These are phyloP conservation scores for Ceratobasidium sp. DNA, from an alignment of 1,284 basidiomycete genomes.

Conservation along the genomic window DNA sequence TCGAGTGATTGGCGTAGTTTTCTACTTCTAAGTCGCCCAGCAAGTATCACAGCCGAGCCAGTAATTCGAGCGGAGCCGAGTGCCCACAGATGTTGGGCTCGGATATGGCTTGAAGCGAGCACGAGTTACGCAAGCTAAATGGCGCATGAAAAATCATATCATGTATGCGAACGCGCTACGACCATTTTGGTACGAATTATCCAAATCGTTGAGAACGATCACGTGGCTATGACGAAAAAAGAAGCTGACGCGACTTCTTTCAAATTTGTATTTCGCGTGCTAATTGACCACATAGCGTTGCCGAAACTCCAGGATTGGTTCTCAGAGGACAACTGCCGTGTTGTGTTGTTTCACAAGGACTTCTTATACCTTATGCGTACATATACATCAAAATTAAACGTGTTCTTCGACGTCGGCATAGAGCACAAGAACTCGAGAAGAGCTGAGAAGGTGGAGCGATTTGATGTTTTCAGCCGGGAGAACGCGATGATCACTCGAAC, in stretches of 20 bases:
- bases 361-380: constrained; percentile 4
- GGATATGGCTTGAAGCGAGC: background rate
- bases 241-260: constrained; percentile 9
- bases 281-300: background rate
- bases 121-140: background rate
- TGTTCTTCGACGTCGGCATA: background rate
- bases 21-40: background rate
- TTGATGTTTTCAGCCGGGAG: background rate
- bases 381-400: background rate
- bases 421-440: constrained; percentile 1
- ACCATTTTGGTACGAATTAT: background rate
- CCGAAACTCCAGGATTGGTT: constrained; percentile 6
- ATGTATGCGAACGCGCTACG: background rate
- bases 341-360: background rate
- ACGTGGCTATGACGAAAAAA: constrained; percentile 5
- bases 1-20: background rate
- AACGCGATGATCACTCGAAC: background rate
- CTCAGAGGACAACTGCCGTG: background rate
- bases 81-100: background rate
- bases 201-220: background rate
- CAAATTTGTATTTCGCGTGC: background rate
- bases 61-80: background rate
- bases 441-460: constrained; percentile 3
- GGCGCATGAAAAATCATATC: background rate
- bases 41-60: background rate